Base-by-base conservation (phyloP, 208 protist genomes). In the Trypanosoma boissoni region DNA sequence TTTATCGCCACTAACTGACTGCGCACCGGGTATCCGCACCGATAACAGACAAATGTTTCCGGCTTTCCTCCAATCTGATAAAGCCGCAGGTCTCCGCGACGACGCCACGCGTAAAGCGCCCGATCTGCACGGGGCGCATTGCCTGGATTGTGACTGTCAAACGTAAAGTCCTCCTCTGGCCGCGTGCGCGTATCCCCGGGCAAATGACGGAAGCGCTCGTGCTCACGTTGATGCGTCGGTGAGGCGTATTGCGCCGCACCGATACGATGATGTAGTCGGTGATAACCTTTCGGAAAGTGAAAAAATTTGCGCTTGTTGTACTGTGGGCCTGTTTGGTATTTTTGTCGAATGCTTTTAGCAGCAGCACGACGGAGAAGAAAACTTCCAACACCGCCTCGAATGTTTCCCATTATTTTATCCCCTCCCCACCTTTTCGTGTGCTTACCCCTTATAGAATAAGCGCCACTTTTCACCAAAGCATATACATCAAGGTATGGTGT, bases 41-140 rank as follows among this genome's bases (percentile, higher is more conserved):
- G 75, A 55, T 86, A 94, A 43, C 88, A 94, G 36, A 76, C 79
- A 79, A 91, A 94, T 12, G 69, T 84, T 45, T 92, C 83, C 7
- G 68, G 54, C 39, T 84, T 90, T 1, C 81, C 77, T 12, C 80
- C 75, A 39, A 94, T 82, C 52, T 88, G 76, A 54, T 87, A 86
- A 5, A 94, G 74, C 66, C 92, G 81, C 45, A 94, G 49, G 3
- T 68, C 58, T 9, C 83, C 81, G 12, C 75, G 79, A 53, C 74
- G 76, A 2, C 49, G 29, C 85, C 88, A 94, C 24, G 76, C 82
- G 64, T 87, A 91, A 68, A 86, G 62, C 18, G 74, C 82, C 46
- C 85, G 78, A 70, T 94, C 87, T 2, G 53, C 75, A 5, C 84
- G 73, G 7, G 5, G 12, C n/a, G 46, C 29, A 45, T 31, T 56